phyloP scores from a whole-genome alignment of 2,329 filamentous ascomycete genomes.

The Volutella citrinella region DNA sequence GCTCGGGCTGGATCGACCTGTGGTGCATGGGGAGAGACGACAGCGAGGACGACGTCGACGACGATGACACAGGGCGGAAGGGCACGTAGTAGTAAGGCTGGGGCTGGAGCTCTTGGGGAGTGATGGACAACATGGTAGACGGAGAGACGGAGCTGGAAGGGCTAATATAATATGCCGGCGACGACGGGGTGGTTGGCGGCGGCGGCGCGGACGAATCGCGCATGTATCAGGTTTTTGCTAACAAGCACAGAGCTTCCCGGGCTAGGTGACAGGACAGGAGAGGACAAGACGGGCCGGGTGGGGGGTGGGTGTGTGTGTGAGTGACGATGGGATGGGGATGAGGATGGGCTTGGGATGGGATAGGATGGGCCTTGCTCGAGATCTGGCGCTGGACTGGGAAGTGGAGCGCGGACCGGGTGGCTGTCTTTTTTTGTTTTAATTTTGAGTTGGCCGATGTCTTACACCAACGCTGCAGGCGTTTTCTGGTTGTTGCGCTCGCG shows the following conservation, averaged over 20 bases:
- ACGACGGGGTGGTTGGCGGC: constrained; percentile 22
- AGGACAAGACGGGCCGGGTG: constrained; percentile 19
- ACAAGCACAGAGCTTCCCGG: constrained; percentile 23
- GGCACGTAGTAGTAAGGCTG: constrained; percentile 23
- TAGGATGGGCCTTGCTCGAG: constrained; percentile 9
- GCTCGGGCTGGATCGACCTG: neutral
- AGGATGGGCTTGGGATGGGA: too few species aligned
- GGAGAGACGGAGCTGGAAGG: constrained; percentile 26
- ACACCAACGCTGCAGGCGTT: constrained; percentile 19
- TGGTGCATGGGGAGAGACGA: neutral
- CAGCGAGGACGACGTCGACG: neutral
- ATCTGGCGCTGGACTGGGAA: constrained; percentile 7
- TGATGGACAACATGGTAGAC: constrained; percentile 30
- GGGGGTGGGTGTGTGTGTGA: too few species aligned
- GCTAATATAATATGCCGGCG: constrained; percentile 26
- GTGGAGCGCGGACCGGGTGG: constrained; percentile 11
- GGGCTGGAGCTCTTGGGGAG: constrained; percentile 23
- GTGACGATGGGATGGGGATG: too few species aligned
- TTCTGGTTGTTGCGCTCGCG: too few species aligned
- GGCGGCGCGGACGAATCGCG: constrained; percentile 24
- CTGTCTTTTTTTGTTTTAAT: constrained; percentile 15
- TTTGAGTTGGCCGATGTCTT: constrained; percentile 26
- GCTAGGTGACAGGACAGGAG: constrained; percentile 13
- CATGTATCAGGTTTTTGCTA: constrained; percentile 29
- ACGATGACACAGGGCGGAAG: constrained; percentile 7